phyloP scores from a whole-genome alignment of 768 basidiomycete species.

The Tylopilus balloui region DNA sequence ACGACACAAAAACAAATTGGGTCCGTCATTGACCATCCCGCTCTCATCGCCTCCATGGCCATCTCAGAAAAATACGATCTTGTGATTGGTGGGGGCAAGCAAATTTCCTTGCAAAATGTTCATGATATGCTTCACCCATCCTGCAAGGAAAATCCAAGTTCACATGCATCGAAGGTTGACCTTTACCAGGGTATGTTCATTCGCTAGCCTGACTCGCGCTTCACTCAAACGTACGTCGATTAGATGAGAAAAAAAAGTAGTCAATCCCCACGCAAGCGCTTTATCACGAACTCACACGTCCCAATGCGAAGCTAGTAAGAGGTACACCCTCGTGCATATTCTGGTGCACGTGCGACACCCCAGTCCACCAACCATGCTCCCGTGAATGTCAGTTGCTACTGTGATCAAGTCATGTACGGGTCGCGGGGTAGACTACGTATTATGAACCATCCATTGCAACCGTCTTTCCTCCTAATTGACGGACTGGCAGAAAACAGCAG shows the following conservation, averaged over 20 bases:
- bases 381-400: too few species aligned
- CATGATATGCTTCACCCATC: background rate
- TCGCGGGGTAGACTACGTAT: too few species aligned
- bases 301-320: too few species aligned
- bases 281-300: too few species aligned
- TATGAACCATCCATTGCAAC: too few species aligned
- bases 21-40: slow-evolving; percentile 1
- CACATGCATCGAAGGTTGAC: background rate
- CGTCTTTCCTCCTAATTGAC: too few species aligned
- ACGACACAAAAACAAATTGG: slow-evolving; percentile 6
- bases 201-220: background rate
- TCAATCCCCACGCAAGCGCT: background rate
- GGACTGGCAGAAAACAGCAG: too few species aligned
- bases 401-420: too few species aligned
- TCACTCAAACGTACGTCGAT: background rate
- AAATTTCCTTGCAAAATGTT: background rate
- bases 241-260: background rate
- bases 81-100: slow-evolving; percentile 2
- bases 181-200: background rate
- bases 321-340: too few species aligned
- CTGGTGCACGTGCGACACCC: too few species aligned
- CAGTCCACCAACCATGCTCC: too few species aligned
- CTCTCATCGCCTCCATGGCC: slow-evolving; percentile 1
- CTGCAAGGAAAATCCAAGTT: background rate
- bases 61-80: slow-evolving; percentile 5